phyloP scores from a whole-genome alignment of 768 basidiomycete genomes.

The Nidula microcarpa region DNA sequence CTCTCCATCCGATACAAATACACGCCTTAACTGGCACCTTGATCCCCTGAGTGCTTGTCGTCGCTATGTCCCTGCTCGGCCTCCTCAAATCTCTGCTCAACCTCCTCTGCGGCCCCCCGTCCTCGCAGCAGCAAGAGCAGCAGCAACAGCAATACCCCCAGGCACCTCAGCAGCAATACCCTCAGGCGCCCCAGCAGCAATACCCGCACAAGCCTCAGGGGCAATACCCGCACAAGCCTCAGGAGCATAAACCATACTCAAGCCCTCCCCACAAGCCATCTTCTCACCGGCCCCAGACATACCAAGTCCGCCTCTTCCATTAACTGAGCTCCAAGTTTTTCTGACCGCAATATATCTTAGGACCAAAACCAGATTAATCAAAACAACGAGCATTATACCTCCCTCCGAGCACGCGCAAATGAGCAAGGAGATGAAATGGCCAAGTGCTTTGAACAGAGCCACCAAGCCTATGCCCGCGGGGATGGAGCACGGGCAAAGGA shows the following conservation, averaged over 20 bases:
- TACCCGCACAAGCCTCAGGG: slow-evolving; percentile 5
- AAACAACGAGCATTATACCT: slow-evolving; percentile 63
- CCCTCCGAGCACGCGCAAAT: slow-evolving; percentile 72
- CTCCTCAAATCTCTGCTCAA: slow-evolving; percentile 26
- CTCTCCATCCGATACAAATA: not conserved
- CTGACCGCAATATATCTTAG: slow-evolving; percentile 14
- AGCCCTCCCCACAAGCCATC: not conserved
- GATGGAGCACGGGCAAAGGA: slow-evolving; percentile 82
- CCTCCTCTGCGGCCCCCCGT: slow-evolving; percentile 19
- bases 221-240: not conserved
- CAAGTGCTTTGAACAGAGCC: slow-evolving; percentile 63
- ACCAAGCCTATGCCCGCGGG: slow-evolving; percentile 67
- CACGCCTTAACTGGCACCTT: not conserved
- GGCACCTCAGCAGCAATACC: slow-evolving; percentile 11
- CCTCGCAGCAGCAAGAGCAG: slow-evolving; percentile 2
- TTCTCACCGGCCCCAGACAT: not conserved
- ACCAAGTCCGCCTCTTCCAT: not conserved
- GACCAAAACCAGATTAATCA: slow-evolving; percentile 64
- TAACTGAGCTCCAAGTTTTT: not conserved
- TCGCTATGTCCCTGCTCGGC: too few relatives aligned
- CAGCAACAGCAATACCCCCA: slow-evolving; percentile 11
- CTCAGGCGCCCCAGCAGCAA: slow-evolving; percentile 8
- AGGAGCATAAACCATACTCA: not conserved
- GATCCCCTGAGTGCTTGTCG: too few relatives aligned
- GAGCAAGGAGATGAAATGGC: slow-evolving; percentile 81